These are phyloP conservation scores for Chlamydomonas applanata DNA, from an alignment of 139 green algal genomes.

Conservation along the genomic window DNA sequence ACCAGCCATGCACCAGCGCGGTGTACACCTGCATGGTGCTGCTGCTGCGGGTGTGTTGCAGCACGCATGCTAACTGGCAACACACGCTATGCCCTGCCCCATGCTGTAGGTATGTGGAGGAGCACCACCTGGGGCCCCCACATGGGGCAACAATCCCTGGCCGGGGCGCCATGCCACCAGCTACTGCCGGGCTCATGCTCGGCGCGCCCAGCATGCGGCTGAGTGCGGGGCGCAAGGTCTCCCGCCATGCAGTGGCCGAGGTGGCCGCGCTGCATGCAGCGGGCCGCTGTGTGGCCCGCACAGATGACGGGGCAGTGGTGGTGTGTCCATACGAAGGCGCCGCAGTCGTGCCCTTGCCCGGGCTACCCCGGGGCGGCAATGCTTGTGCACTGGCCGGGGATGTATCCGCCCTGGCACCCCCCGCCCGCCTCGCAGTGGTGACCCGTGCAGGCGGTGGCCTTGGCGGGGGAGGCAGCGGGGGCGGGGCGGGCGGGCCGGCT, in stretches of 20 bases:
- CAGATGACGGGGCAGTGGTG: conserved; percentile 28
- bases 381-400: conserved; percentile 17
- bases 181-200: background rate
- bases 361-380: conserved; percentile 23
- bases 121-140: conserved; percentile 36
- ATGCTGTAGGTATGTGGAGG: conserved; percentile 23
- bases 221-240: conserved; percentile 28
- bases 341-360: conserved; percentile 20
- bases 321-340: conserved; percentile 36
- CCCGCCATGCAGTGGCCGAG: conserved; percentile 4
- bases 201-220: conserved; percentile 6
- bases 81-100: background rate
- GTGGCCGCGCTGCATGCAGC: conserved; percentile 6
- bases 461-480: background rate
- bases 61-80: background rate
- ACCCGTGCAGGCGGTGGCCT: background rate
- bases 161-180: background rate
- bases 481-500: background rate
- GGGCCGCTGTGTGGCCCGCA: conserved; percentile 1
- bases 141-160: background rate
- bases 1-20: too few species aligned
- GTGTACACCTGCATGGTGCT: too few species aligned
- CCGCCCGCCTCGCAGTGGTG: conserved; percentile 29
- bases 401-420: background rate
- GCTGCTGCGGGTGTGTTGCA: too few species aligned